These are phyloP conservation scores for Scedosporium aurantiacum DNA, from an alignment of 2,329 filamentous ascomycete genomes.

Conservation along the genomic window DNA sequence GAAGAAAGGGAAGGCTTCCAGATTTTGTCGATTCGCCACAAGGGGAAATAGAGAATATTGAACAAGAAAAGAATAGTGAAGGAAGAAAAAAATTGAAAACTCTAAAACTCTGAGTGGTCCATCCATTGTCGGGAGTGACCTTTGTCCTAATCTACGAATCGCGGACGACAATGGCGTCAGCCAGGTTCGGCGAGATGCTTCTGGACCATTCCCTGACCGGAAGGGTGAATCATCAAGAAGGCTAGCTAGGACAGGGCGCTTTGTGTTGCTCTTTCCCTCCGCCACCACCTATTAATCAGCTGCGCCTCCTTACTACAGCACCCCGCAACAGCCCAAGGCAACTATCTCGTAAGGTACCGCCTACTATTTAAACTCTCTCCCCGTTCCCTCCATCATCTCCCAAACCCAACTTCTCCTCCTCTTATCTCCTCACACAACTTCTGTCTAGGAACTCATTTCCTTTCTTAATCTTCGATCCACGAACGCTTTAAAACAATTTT, in stretches of 20 bases:
- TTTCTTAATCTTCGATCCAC: conserved; percentile 4
- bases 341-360: neutral
- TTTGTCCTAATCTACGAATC: neutral
- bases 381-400: conserved; percentile 10
- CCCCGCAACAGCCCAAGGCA: conserved; percentile 5
- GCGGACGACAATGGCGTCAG: neutral
- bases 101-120: neutral
- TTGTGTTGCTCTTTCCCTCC: neutral
- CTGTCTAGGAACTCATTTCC: conserved; percentile 9
- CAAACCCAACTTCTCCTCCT: conserved; percentile 16
- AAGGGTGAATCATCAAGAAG: conserved; percentile 1
- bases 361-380: conserved; percentile 15
- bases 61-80: neutral
- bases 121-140: too few species aligned
- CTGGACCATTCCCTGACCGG: conserved; percentile 25
- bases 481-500: conserved; percentile 6
- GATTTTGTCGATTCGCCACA: neutral
- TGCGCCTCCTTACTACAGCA: conserved; percentile 1
- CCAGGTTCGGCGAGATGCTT: conserved; percentile 14
- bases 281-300: conserved; percentile 4
- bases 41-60: neutral
- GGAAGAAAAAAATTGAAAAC: neutral
- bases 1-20: neutral
- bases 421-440: conserved; percentile 7
- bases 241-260: conserved; percentile 1